A percentile compares a stretch with the other conserved stretches of the same genome.
Evolutionary conservation across 2,329 filamentous ascomycete genomes (phyloP).

Genomic region (Colletotrichum camelliae): DNA sequence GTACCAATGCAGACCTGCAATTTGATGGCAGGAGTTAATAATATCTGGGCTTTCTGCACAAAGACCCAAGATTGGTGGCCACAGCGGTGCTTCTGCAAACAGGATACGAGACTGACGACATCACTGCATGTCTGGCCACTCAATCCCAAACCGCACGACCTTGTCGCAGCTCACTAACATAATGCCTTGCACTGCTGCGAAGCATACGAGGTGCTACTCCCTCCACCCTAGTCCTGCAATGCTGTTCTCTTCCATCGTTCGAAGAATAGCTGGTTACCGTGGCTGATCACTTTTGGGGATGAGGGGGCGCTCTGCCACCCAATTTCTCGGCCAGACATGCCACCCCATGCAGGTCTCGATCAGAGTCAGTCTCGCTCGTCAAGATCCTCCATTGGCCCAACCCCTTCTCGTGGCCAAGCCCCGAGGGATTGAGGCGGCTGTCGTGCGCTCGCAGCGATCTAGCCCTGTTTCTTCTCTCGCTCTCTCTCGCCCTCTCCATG

Average conservation of each 20-base stretch:
- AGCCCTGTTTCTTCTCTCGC: constrained; percentile 1
- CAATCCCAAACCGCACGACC: constrained; percentile 19
- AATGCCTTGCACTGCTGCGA: neutral
- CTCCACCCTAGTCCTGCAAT: neutral
- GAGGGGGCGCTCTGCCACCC: constrained; percentile 5
- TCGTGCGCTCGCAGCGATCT: constrained; percentile 7
- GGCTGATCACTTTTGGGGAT: neutral
- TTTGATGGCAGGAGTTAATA: neutral
- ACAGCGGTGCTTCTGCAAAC: neutral
- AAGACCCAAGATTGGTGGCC: neutral
- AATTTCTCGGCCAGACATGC: constrained; percentile 19
- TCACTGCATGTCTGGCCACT: constrained; percentile 3
- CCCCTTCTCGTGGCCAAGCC: constrained; percentile 12
- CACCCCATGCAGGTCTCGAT: constrained; percentile 18
- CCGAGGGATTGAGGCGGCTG: constrained; percentile 15
- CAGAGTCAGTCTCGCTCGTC: constrained; percentile 21
- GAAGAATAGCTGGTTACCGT: neutral
- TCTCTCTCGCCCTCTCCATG: neutral
- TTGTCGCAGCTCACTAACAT: neutral
- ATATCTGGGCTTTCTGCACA: neutral
- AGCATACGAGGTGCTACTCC: constrained; percentile 14
- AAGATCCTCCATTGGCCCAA: constrained; percentile 17
- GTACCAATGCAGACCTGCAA: neutral
- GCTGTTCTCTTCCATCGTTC: neutral
- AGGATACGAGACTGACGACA: constrained; percentile 18